Evolutionary conservation across 345 rosid genomes (phyloP), one percentile per base, ranked within the genome.

Genomic region (Jatropha curcas): DNA sequence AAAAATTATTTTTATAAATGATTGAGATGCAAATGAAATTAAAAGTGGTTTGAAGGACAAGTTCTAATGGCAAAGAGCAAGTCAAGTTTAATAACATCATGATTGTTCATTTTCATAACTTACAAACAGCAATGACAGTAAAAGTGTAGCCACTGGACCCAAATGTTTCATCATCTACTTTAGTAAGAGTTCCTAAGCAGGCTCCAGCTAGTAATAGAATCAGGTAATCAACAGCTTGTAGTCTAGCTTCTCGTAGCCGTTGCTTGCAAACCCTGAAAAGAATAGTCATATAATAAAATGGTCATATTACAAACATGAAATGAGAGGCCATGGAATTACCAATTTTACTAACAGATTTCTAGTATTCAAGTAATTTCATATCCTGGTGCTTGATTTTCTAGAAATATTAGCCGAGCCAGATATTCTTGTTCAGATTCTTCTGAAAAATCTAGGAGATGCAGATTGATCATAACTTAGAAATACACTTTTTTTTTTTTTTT

Each of bases 201-300:
- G 94, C 97, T 79, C 98, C 98, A 46, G 93, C 98, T 45, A 91
- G 82, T 79, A 89, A 82, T n/a, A 93, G 74, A 46, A 93, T 90
- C 48, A 89, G 50, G 35, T 83, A 84, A 84, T 93, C 98, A 62
- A 86, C 81, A 16, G 87, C 90, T 79, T 86, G 90, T 76, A 85
- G 60, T 80, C 82, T 86, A 64, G 92, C 93, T 77, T 93, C 98
- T 76, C 97, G 86, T 77, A 93, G 85, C 71, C 97, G 67, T 83
- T 93, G 98, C 84, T 93, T 93, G 19, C 84, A 79, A 72, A 89
- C 81, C 87, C 98, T 90, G 88, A 61, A 68, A 63, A 27, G 8
- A 67, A 37, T 9, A 11, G 24, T 59, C 39, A 39, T 43, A 66
- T 9, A 30, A 67, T 37, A 35, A 53, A 70, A 13, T 22, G 60